Conservation (phyloP, 805 yeast genomes). For the Candida saitoana region DNA sequence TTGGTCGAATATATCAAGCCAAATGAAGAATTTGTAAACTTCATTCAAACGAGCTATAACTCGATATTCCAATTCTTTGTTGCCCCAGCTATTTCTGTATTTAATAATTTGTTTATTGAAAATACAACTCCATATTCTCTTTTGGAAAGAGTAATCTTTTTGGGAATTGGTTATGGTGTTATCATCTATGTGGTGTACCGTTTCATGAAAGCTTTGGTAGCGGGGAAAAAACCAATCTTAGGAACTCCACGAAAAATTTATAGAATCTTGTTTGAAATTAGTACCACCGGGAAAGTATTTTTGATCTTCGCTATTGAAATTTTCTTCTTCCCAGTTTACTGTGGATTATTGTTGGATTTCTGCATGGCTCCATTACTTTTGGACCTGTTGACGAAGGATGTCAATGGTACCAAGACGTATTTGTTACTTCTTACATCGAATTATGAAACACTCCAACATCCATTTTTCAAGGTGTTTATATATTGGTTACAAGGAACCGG, state of each 20-base stretch:
- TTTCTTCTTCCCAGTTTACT: conserved; percentile 78
- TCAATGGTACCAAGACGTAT: conserved; percentile 11
- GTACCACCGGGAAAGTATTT: conserved; percentile 70
- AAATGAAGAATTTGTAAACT: neutral
- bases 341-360: conserved; percentile 75
- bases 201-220: conserved; percentile 26
- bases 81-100: conserved; percentile 16
- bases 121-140: conserved; percentile 25
- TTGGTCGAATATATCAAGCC: neutral
- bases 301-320: conserved; percentile 73
- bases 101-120: conserved; percentile 16
- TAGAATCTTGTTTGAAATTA: conserved; percentile 49
- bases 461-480: conserved; percentile 19
- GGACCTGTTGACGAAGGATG: conserved; percentile 9
- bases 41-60: conserved; percentile 3
- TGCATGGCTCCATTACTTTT: conserved; percentile 58
- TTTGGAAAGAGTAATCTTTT: conserved; percentile 33
- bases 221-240: conserved; percentile 40
- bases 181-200: conserved; percentile 21
- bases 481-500: conserved; percentile 74
- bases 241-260: conserved; percentile 52
- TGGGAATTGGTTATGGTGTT: conserved; percentile 31
- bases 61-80: conserved; percentile 10
- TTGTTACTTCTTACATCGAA: conserved; percentile 21
- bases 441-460: conserved; percentile 13